Evolutionary conservation across 257 asterid species (phyloP).

Genomic region (Paulownia fortunei): DNA sequence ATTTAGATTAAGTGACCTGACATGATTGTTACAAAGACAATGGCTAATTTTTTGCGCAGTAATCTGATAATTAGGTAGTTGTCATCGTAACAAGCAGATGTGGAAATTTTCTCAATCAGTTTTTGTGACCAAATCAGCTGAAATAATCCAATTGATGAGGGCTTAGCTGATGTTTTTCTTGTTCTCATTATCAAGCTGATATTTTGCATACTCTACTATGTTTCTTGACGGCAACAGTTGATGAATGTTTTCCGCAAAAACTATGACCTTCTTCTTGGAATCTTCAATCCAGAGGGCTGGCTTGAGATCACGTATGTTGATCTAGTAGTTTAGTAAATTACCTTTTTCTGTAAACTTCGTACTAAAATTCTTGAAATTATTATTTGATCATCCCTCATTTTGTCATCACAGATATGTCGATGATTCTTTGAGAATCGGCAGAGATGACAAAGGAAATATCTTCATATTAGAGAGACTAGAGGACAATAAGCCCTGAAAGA

Average conservation of each 20-base stretch:
- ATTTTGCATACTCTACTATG: neutral
- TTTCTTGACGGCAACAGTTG: conserved; percentile 53
- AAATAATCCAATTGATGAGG: neutral
- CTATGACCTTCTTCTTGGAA: conserved; percentile 70
- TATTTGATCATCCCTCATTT: conserved; percentile 11
- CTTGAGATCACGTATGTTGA: conserved; percentile 79
- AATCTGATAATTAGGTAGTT: neutral
- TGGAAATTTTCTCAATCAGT: neutral
- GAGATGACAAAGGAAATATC: conserved; percentile 86
- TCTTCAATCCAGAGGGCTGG: conserved; percentile 96
- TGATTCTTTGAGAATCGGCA: conserved; percentile 78
- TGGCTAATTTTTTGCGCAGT: no score
- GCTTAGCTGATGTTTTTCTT: neutral
- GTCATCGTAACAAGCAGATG: neutral
- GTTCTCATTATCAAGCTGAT: neutral
- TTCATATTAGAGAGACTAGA: conserved; percentile 58
- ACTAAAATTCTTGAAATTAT: neutral
- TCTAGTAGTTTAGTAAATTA: neutral
- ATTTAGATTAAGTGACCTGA: neutral
- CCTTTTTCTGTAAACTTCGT: conserved; percentile 4
- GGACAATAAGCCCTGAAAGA: conserved; percentile 14
- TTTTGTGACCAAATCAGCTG: neutral
- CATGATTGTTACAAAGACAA: no score
- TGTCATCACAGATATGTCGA: conserved; percentile 66
- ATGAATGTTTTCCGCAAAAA: conserved; percentile 87